phyloP scores from a whole-genome alignment of 192 early-diverging fungal species.

The Gigaspora rosea region DNA sequence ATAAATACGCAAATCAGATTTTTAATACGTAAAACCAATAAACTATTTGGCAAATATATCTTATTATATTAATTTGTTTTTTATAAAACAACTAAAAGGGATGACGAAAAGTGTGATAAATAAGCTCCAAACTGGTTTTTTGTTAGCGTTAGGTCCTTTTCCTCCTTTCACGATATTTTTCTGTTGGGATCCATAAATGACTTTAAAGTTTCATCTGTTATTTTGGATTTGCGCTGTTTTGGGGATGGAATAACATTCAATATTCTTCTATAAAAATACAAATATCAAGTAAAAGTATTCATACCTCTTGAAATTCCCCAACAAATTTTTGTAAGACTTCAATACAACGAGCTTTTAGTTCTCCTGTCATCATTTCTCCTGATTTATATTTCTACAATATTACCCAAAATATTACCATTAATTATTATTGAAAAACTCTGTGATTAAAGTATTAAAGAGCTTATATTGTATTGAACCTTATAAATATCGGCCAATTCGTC shows the following conservation, averaged over 20 bases:
- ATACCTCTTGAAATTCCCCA: slow-evolving; percentile 71
- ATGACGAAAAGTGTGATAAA: too few species aligned
- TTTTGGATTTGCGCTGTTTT: slow-evolving; percentile 50
- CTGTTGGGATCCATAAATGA: slow-evolving; percentile 63
- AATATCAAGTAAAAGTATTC: background rate
- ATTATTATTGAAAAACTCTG: background rate
- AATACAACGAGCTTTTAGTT: slow-evolving; percentile 89
- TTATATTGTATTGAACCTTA: slow-evolving; percentile 18
- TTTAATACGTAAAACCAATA: too few species aligned
- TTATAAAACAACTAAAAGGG: too few species aligned
- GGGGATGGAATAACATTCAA: background rate
- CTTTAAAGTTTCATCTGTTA: slow-evolving; percentile 65
- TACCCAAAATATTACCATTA: background rate
- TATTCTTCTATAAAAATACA: slow-evolving; percentile 1
- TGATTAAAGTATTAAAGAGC: background rate
- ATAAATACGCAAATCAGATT: too few species aligned
- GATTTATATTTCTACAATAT: slow-evolving; percentile 63
- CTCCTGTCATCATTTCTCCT: slow-evolving; percentile 86
- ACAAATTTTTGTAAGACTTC: slow-evolving; percentile 79
- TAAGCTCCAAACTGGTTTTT: too few species aligned
- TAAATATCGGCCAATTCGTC: slow-evolving; percentile 74
- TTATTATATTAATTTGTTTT: too few species aligned
- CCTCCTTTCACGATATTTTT: slow-evolving; percentile 31
- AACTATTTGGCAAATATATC: too few species aligned
- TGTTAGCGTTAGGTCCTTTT: too few species aligned